Percentiles rank a stretch among this genome's conserved stretches.
Conservation (phyloP, 108 stramenopile genomes). For the Nannochloropsis oceanica region DNA sequence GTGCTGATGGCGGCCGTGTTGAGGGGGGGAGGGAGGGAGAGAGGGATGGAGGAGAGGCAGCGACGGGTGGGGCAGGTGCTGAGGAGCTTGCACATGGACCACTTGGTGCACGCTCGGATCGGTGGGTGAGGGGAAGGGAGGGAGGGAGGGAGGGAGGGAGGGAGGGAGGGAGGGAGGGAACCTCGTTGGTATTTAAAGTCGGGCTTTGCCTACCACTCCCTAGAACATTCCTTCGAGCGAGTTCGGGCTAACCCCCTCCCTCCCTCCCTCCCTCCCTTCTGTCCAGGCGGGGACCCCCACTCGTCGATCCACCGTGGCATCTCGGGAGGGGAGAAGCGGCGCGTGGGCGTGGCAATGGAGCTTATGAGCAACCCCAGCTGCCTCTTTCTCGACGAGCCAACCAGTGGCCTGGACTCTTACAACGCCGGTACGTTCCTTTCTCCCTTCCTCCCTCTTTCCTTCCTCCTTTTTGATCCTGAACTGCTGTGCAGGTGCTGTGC, state of each 20-base stretch:
- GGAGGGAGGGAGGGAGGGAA: too few species aligned
- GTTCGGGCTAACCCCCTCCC: too few species aligned
- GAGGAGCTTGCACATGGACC: neutral
- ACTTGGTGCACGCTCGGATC: neutral
- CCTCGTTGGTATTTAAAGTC: too few species aligned
- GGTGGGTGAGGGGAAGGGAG: neutral
- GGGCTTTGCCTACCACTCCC: too few species aligned
- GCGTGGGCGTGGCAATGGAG: constrained; percentile 38
- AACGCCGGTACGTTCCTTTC: constrained; percentile 23
- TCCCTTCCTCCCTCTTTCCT: neutral
- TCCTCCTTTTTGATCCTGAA: neutral
- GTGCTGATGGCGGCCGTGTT: neutral
- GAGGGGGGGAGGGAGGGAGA: neutral
- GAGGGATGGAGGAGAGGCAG: neutral
- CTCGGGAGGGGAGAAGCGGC: constrained; percentile 29
- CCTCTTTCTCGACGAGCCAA: constrained; percentile 46
- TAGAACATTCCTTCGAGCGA: too few species aligned
- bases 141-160: too few species aligned
- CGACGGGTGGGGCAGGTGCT: neutral
- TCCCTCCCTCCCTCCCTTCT: neutral
- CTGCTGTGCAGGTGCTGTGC: neutral
- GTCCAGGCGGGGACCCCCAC: neutral
- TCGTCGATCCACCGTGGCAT: neutral
- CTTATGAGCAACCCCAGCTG: constrained; percentile 33
- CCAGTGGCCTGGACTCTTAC: constrained; percentile 49